Percentiles rank a stretch among this genome's conserved stretches.
Evolutionary conservation across 2,329 filamentous ascomycete genomes (phyloP).

Genomic region (Neoascochyta sp.): DNA sequence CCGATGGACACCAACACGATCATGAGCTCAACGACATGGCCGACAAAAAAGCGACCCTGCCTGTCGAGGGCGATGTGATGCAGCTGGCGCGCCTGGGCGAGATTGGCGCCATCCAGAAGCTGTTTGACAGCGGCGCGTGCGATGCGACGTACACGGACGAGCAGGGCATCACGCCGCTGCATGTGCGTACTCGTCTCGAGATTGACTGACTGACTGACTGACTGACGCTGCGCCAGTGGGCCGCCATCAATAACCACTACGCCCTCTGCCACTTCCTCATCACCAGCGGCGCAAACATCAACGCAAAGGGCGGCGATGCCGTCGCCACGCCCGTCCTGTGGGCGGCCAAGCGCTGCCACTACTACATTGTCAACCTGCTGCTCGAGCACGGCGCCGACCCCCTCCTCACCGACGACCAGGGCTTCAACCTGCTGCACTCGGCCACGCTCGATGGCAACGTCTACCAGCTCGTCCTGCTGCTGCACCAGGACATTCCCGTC

Average conservation of each 20-base stretch:
- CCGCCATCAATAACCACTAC: slow-evolving; percentile 97
- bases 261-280: slow-evolving; percentile 95
- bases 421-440: slow-evolving; percentile 96
- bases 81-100: slow-evolving; percentile 88
- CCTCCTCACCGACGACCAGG: slow-evolving; percentile 86
- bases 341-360: slow-evolving; percentile 94
- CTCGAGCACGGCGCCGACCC: slow-evolving; percentile 90
- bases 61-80: slow-evolving; percentile 81
- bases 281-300: slow-evolving; percentile 81
- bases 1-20: slow-evolving; percentile 18
- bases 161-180: slow-evolving; percentile 91
- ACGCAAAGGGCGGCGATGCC: slow-evolving; percentile 92
- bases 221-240: slow-evolving; percentile 65
- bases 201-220: not conserved
- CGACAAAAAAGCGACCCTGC: slow-evolving; percentile 38
- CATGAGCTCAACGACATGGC: slow-evolving; percentile 39
- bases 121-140: slow-evolving; percentile 79
- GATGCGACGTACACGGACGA: slow-evolving; percentile 81
- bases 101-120: slow-evolving; percentile 77
- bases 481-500: slow-evolving; percentile 93
- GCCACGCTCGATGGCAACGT: slow-evolving; percentile 97
- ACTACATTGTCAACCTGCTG: slow-evolving; percentile 91
- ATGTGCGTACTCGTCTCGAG: slow-evolving; percentile 56
- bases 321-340: slow-evolving; percentile 92
- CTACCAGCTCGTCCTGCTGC: slow-evolving; percentile 78